These are phyloP conservation scores for Dalbergia cochinchinensis DNA, from an alignment of 306 rosid genomes.

Conservation along the genomic window DNA sequence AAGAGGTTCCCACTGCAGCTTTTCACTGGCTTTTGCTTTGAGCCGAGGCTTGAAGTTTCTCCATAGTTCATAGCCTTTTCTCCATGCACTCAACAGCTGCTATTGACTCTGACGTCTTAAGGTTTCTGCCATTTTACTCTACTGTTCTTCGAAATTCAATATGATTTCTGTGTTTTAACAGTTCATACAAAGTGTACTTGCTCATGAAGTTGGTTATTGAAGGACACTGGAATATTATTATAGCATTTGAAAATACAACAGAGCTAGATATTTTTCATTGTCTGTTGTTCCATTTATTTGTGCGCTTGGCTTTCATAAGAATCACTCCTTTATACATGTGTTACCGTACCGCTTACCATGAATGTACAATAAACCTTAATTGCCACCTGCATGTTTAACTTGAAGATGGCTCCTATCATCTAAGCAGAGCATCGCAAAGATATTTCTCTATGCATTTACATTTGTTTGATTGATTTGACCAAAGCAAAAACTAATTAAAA, in stretches of 20 bases:
- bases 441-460: slow-evolving; percentile 10
- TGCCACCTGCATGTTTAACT: neutral
- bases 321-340: neutral
- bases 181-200: slow-evolving; percentile 66
- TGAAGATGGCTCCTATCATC: neutral
- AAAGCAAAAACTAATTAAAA: neutral
- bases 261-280: slow-evolving; percentile 19
- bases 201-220: slow-evolving; percentile 63
- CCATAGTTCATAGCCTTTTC: slow-evolving; percentile 78
- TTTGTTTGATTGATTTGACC: neutral
- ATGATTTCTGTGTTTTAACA: slow-evolving; percentile 50
- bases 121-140: slow-evolving; percentile 39
- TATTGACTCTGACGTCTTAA: slow-evolving; percentile 38
- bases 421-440: slow-evolving; percentile 24
- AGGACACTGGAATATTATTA: slow-evolving; percentile 63
- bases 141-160: slow-evolving; percentile 45
- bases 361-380: too few species aligned
- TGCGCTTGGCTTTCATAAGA: slow-evolving; percentile 1
- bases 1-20: slow-evolving; percentile 95
- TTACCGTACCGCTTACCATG: too few species aligned
- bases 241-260: slow-evolving; percentile 57
- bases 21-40: slow-evolving; percentile 94
- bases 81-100: slow-evolving; percentile 45
- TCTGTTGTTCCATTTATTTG: slow-evolving; percentile 14
- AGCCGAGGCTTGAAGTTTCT: slow-evolving; percentile 87